Evolutionary conservation across 306 rosid species (phyloP).

Genomic region (Trifolium fragiferum): DNA sequence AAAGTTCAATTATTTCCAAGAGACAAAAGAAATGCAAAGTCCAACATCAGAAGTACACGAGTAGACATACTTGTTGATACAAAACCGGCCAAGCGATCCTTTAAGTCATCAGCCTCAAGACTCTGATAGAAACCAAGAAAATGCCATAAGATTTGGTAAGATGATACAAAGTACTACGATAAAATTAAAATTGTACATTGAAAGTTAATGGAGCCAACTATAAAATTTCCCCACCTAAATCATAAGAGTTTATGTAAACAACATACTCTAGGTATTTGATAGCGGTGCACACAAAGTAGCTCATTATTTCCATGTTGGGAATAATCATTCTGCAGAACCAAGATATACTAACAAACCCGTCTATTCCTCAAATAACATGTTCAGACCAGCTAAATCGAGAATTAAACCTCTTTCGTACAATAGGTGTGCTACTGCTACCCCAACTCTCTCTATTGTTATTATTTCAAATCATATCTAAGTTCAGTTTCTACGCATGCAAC

Average conservation of each 20-base stretch:
- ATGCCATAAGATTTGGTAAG: background rate
- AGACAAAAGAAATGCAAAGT: background rate
- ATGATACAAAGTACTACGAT: background rate
- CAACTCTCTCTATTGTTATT: background rate
- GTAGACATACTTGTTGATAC: slow-evolving; percentile 69
- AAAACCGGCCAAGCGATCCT: slow-evolving; percentile 72
- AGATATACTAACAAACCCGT: background rate
- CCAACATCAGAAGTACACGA: background rate
- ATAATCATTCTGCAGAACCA: background rate
- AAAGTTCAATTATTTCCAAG: background rate
- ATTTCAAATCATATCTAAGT: background rate
- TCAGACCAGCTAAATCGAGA: background rate
- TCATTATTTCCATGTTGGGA: background rate
- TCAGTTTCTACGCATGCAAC: background rate
- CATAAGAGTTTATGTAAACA: background rate
- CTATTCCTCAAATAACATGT: background rate
- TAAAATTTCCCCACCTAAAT: background rate
- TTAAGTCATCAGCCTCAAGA: slow-evolving; percentile 80
- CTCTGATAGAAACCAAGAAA: slow-evolving; percentile 54
- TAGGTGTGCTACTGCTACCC: background rate
- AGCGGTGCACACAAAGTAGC: background rate
- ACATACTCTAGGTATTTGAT: background rate
- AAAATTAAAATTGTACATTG: background rate
- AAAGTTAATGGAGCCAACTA: background rate
- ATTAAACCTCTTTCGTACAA: background rate